Evolutionary conservation across 2,329 filamentous ascomycete genomes (phyloP), one percentile per base, ranked within the genome.

Genomic region (Chrysoporthe deuterocubensis): DNA sequence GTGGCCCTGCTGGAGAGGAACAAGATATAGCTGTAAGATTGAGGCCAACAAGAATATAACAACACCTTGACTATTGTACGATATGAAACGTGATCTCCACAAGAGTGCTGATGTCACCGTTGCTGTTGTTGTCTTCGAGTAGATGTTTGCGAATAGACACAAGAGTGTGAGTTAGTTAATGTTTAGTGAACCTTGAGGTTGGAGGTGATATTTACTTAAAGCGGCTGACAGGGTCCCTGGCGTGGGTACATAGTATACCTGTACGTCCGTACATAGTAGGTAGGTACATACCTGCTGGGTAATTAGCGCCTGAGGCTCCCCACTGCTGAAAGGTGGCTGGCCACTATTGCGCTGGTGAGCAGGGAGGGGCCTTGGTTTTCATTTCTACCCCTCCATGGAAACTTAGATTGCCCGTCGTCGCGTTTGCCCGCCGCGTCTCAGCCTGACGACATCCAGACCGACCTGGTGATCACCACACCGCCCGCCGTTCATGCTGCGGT

Each of bases 381-480:
- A 3, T 37, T 26, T 37, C 59, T 61, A 16, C 59, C 59, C 59
- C 59, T 61, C 59, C 59, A 61, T 61, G 18, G 42, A 46, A 21
- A 18, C 59, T 16, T 48, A 16, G 26, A 59, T 11, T 46, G 2
- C 43, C 59, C n/a, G 14, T 18, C 13, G 42, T 46, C 59, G 59
- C 59, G 43, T 46, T 48, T 48, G 14, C 59, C 43, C 37, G n/a
- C 59, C 43, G 40, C 37, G 57, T 44, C 37, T 14, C 40, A 6
- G 18, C 32, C 37, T 44, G 37, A 44, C 42, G n/a, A 61, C 42
- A 61, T 32, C 18, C 37, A 43, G 37, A 11, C 42, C n/a, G 37
- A 11, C 42, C n/a, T 61, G n/a, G 32, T 57, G 54, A 57, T 40
- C 54, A 40, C 54, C 21, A 42, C 14, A 61, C 8, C 26, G 2